A percentile compares a stretch with the other conserved stretches of the same genome.
Conservation (phyloP, 306 rosid genomes). For the Begonia loranthoides region DNA sequence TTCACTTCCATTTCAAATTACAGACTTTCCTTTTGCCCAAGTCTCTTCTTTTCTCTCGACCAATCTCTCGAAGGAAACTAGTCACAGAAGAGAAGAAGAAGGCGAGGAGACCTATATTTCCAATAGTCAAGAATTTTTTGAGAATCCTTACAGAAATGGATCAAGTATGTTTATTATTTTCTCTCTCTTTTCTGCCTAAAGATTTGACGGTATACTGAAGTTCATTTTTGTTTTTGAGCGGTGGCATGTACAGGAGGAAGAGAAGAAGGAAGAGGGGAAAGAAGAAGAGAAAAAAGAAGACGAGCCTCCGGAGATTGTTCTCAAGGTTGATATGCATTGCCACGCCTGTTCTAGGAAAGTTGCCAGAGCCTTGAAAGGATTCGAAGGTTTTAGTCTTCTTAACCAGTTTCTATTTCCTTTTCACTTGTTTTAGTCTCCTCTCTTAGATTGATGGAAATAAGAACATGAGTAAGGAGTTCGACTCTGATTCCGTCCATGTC, state of each 20-base stretch:
- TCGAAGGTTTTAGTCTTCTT: conserved; percentile 56
- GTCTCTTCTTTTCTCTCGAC: no score
- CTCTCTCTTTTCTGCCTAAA: neutral
- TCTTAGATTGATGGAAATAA: neutral
- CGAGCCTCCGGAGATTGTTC: conserved; percentile 48
- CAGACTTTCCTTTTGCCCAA: no score
- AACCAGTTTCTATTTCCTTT: neutral
- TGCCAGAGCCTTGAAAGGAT: conserved; percentile 77
- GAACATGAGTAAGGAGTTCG: no score
- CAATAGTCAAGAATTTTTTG: no score
- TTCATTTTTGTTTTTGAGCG: neutral
- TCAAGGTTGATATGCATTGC: conserved; percentile 97
- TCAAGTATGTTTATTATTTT: neutral
- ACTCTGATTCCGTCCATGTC: no score
- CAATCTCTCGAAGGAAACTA: no score
- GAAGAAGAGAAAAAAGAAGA: conserved; percentile 30
- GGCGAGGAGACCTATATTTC: no score
- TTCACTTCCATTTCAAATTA: no score
- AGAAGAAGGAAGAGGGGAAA: neutral
- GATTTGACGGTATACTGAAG: neutral
- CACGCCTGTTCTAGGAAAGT: conserved; percentile 91
- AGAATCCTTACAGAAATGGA: neutral
- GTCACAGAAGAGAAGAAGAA: no score
- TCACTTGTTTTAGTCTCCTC: neutral
- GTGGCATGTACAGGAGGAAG: neutral